These are phyloP conservation scores for Dendrobium chrysotoxum DNA, from an alignment of 106 monocot species.

Conservation along the genomic window DNA sequence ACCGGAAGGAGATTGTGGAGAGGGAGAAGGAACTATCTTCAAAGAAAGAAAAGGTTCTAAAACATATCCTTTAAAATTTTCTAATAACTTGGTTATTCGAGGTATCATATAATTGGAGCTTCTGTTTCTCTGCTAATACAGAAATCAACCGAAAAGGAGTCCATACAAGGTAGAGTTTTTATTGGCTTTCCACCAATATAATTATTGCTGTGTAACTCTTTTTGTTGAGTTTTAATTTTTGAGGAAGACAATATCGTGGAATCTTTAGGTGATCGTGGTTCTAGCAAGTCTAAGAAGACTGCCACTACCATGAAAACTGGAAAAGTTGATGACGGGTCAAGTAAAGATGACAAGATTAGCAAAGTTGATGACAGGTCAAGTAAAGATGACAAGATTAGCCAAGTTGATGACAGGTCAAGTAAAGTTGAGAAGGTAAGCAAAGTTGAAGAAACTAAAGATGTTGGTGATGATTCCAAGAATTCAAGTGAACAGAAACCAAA, in stretches of 20 bases:
- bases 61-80: background rate
- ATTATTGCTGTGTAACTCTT: background rate
- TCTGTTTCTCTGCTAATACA: slow-evolving; percentile 8
- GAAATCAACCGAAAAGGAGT: slow-evolving; percentile 44
- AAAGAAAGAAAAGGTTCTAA: slow-evolving; percentile 50
- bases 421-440: slow-evolving; percentile 23
- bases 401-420: slow-evolving; percentile 11
- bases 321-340: slow-evolving; percentile 13
- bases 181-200: background rate
- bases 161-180: slow-evolving; percentile 29
- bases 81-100: background rate
- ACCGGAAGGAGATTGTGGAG: slow-evolving; percentile 31
- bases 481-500: slow-evolving; percentile 23
- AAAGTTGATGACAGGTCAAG: slow-evolving; percentile 15
- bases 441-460: slow-evolving; percentile 14
- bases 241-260: background rate
- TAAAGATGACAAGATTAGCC: slow-evolving; percentile 23
- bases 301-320: slow-evolving; percentile 16
- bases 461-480: slow-evolving; percentile 14
- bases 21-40: slow-evolving; percentile 25
- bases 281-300: slow-evolving; percentile 14
- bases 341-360: slow-evolving; percentile 21
- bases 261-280: slow-evolving; percentile 24
- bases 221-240: background rate
- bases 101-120: background rate